Conservation (phyloP, 768 basidiomycete species). For the Tulasnella sp. region DNA sequence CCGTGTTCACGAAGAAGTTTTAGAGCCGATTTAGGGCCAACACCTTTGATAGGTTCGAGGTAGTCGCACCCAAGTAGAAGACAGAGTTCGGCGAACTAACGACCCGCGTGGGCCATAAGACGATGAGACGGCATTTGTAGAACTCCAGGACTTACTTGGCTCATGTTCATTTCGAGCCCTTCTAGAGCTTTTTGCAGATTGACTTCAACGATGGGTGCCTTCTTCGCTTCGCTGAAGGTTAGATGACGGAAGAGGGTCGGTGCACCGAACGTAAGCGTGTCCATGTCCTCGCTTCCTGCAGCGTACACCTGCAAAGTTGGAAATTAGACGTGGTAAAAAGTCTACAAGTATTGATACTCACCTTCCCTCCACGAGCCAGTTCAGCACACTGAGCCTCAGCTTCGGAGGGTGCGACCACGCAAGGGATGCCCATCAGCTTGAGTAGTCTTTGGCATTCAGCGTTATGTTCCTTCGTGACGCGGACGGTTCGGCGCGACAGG, state of each 20-base stretch:
- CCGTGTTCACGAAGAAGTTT: constrained; percentile 86
- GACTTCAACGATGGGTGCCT: constrained; percentile 92
- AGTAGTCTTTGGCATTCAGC: constrained; percentile 88
- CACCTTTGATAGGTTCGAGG: constrained; percentile 95
- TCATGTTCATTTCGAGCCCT: constrained; percentile 90
- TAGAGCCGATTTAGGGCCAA: constrained; percentile 92
- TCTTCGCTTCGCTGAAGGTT: constrained; percentile 97
- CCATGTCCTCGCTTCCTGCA: constrained; percentile 99
- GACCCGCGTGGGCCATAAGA: not conserved
- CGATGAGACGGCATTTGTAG: not conserved
- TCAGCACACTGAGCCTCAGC: constrained; percentile 99
- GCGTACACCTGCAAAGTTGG: constrained; percentile 71
- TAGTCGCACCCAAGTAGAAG: constrained; percentile 97
- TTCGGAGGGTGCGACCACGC: constrained; percentile 92
- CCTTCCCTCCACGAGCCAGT: constrained; percentile 93
- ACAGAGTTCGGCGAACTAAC: constrained; percentile 91
- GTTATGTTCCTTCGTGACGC: constrained; percentile 93
- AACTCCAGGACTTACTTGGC: constrained; percentile 51
- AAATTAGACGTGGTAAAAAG: not conserved
- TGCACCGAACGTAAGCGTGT: constrained; percentile 91
- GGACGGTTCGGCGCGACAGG: constrained; percentile 84
- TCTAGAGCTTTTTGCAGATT: constrained; percentile 75
- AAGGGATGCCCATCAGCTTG: constrained; percentile 93
- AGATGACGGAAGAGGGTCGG: constrained; percentile 92
- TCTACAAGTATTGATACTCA: constrained; percentile 32